phyloP scores from a whole-genome alignment of 1,139 yeast genomes.

The Scheffersomyces parashehatae region DNA sequence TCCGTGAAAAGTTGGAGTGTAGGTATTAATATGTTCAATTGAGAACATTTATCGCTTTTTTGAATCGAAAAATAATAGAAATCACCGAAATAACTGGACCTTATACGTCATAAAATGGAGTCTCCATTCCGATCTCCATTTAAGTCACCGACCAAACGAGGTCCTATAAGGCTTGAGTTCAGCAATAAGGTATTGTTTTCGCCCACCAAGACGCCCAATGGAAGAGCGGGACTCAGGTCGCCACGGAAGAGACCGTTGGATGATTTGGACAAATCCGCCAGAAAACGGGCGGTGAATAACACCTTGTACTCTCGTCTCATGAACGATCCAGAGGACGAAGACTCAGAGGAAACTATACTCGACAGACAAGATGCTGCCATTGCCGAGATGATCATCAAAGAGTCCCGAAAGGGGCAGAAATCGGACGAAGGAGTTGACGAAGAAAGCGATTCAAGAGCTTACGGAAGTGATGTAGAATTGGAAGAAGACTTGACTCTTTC shows the following conservation, averaged over 20 bases:
- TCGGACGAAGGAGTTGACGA: constrained; percentile 4
- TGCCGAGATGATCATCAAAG: constrained; percentile 44
- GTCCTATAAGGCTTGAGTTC: constrained; percentile 16
- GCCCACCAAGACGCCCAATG: constrained; percentile 39
- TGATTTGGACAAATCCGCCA: constrained; percentile 52
- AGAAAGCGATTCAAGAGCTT: constrained; percentile 11
- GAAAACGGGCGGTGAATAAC: constrained; percentile 43
- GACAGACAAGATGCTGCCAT: constrained; percentile 44
- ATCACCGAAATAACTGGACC: too few relatives aligned
- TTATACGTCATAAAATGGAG: too few relatives aligned
- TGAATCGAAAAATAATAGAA: too few relatives aligned
- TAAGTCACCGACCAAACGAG: constrained; percentile 25
- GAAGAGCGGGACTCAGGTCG: constrained; percentile 48
- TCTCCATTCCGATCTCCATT: background rate
- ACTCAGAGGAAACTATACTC: constrained; percentile 18
- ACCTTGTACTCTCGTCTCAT: constrained; percentile 31
- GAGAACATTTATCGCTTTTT: too few relatives aligned
- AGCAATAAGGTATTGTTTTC: constrained; percentile 16
- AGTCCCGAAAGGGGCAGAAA: constrained; percentile 18
- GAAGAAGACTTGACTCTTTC: constrained; percentile 27
- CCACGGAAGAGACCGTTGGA: constrained; percentile 41
- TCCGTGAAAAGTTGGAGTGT: too few relatives aligned
- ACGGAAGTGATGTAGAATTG: constrained; percentile 33
- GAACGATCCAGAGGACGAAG: constrained; percentile 38
- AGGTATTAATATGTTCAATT: too few relatives aligned